Conservation (phyloP, 108 stramenopile genomes). For the Discostella pseudostelligera region DNA sequence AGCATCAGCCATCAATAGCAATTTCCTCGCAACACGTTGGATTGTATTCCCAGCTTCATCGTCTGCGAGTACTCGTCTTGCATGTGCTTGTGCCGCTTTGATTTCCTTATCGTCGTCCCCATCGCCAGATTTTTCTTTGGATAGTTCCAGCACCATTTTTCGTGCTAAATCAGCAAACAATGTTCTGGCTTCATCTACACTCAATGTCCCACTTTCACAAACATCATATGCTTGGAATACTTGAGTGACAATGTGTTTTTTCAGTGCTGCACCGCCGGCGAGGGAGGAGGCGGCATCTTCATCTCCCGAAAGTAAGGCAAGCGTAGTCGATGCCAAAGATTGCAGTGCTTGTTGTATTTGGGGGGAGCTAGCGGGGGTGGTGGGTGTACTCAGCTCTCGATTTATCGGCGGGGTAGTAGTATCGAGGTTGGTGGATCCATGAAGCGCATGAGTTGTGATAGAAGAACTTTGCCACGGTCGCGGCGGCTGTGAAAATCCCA, state of each 20-base stretch:
- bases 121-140: conserved; percentile 10
- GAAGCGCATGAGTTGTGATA: too few species aligned
- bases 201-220: conserved; percentile 44
- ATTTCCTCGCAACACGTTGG: conserved; percentile 48
- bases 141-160: conserved; percentile 51
- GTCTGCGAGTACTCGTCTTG: conserved; percentile 48
- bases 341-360: conserved; percentile 40
- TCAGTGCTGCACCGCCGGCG: conserved; percentile 34
- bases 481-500: neutral
- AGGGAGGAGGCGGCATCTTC: conserved; percentile 39
- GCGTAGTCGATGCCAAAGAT: conserved; percentile 43
- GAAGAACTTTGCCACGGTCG: neutral
- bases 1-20: conserved; percentile 49
- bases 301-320: conserved; percentile 52
- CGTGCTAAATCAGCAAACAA: conserved; percentile 53
- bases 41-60: conserved; percentile 58
- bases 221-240: conserved; percentile 55
- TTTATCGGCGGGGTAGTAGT: neutral
- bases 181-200: conserved; percentile 40
- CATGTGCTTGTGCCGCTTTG: conserved; percentile 49
- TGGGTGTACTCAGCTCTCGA: neutral
- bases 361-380: neutral
- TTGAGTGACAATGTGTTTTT: conserved; percentile 28
- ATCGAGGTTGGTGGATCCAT: too few species aligned
- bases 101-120: neutral